Conservation (phyloP, 2,329 filamentous ascomycete species). For the Paracoccidioides lutzii region DNA sequence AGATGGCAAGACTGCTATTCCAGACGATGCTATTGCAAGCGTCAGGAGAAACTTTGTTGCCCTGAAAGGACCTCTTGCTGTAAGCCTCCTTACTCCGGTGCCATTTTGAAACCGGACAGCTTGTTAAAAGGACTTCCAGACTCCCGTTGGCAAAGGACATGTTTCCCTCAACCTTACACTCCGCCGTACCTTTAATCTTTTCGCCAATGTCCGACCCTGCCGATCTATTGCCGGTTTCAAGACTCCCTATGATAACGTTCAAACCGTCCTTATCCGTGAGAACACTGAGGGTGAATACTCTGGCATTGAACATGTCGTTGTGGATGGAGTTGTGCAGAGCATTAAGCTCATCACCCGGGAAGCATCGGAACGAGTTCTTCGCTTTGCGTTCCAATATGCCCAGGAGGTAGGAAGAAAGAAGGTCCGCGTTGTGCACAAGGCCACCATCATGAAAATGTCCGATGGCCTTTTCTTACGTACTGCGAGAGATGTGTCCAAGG, state of each 20-base stretch:
- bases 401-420: constrained; percentile 86
- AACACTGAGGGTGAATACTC: constrained; percentile 99
- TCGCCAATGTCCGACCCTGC: constrained; percentile 97
- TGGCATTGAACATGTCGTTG: constrained; percentile 95
- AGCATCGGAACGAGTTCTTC: constrained; percentile 86
- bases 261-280: constrained; percentile 96
- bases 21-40: constrained; percentile 81
- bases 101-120: neutral
- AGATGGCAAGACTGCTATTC: constrained; percentile 91
- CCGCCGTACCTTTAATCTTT: constrained; percentile 98
- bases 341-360: constrained; percentile 98
- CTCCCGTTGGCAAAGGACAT: constrained; percentile 95
- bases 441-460: constrained; percentile 99
- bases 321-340: constrained; percentile 95
- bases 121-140: constrained; percentile 37
- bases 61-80: constrained; percentile 92
- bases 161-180: constrained; percentile 98
- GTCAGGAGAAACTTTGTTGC: constrained; percentile 94
- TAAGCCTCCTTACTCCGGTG: constrained; percentile 35
- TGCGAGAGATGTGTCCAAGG: constrained; percentile 75
- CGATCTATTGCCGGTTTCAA: constrained; percentile 94
- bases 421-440: constrained; percentile 98
- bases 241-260: constrained; percentile 93
- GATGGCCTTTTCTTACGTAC: constrained; percentile 94
- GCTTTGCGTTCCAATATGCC: constrained; percentile 97